A percentile compares a stretch with the other conserved stretches of the same genome.
phyloP scores from a whole-genome alignment of 257 asterid species.

The Eucommia ulmoides region DNA sequence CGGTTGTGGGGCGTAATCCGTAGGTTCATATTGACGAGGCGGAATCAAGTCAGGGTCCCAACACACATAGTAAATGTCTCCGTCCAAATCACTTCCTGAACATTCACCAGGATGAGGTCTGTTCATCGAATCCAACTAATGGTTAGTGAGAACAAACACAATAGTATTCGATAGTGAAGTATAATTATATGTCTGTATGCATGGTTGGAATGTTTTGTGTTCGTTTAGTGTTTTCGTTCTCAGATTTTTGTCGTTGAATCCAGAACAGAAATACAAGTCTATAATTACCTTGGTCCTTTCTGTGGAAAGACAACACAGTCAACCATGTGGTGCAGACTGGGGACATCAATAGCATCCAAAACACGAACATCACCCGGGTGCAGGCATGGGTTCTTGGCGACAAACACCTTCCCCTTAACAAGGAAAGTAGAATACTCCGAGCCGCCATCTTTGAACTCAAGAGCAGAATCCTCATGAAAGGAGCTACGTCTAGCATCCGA shows the following conservation, averaged over 20 bases:
- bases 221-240: too few relatives aligned
- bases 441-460: constrained; percentile 47
- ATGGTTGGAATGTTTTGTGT: too few relatives aligned
- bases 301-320: constrained; percentile 90
- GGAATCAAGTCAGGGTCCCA: constrained; percentile 85
- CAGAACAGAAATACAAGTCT: too few relatives aligned
- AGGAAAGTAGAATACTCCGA: constrained; percentile 40
- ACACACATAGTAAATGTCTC: constrained; percentile 82
- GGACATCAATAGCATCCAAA: constrained; percentile 72
- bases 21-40: constrained; percentile 29
- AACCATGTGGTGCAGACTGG: constrained; percentile 44
- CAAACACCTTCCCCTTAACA: constrained; percentile 51
- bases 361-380: constrained; percentile 94
- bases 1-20: constrained; percentile 68
- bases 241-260: too few relatives aligned
- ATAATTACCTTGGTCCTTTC: too few relatives aligned
- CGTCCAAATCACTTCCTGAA: constrained; percentile 94
- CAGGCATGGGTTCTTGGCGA: constrained; percentile 90
- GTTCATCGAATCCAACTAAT: constrained; percentile 6
- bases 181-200: too few relatives aligned
- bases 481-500: too few relatives aligned
- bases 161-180: too few relatives aligned
- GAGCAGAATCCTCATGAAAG: constrained; percentile 61
- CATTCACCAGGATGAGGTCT: constrained; percentile 98
- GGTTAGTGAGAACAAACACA: background rate